These are phyloP conservation scores for Pittosporum tobira DNA, from an alignment of 129 eudicot genomes.

Conservation along the genomic window DNA sequence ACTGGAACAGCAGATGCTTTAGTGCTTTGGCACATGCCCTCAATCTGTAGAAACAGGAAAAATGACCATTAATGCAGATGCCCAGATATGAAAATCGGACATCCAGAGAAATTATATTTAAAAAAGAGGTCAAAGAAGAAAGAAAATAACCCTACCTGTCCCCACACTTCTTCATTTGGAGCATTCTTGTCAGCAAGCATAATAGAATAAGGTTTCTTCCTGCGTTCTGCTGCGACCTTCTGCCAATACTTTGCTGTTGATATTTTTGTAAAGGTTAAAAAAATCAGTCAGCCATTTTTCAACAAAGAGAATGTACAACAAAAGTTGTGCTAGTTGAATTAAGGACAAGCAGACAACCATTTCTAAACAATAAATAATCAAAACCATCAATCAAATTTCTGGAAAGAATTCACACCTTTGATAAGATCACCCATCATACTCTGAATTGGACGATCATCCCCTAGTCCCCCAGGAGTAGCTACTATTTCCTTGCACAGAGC, in stretches of 20 bases:
- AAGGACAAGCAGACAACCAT: not conserved
- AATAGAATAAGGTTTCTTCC: constrained; percentile 67
- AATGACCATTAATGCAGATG: not conserved
- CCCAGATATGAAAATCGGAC: not conserved
- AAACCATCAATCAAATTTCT: not conserved
- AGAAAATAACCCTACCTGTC: constrained; percentile 43
- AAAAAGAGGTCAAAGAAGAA: constrained; percentile 3
- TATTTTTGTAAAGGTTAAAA: not conserved
- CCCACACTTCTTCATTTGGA: constrained; percentile 98
- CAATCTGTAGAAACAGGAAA: constrained; percentile 53
- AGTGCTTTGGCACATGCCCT: constrained; percentile 67
- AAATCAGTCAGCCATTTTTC: not conserved
- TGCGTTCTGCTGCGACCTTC: constrained; percentile 61
- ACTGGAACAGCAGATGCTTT: constrained; percentile 82
- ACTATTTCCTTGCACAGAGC: constrained; percentile 85
- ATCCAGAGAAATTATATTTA: too few relatives aligned
- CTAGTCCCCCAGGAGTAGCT: constrained; percentile 47
- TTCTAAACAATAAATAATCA: not conserved
- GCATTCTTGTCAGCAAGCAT: constrained; percentile 99
- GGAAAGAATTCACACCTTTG: constrained; percentile 43
- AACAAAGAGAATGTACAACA: not conserved
- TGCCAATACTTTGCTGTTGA: constrained; percentile 74
- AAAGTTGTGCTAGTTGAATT: not conserved
- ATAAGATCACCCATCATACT: constrained; percentile 94
- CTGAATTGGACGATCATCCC: constrained; percentile 84